These are phyloP conservation scores for Tillandsia fasciculata DNA, from an alignment of 176 grass and related monocot species.

Conservation along the genomic window DNA sequence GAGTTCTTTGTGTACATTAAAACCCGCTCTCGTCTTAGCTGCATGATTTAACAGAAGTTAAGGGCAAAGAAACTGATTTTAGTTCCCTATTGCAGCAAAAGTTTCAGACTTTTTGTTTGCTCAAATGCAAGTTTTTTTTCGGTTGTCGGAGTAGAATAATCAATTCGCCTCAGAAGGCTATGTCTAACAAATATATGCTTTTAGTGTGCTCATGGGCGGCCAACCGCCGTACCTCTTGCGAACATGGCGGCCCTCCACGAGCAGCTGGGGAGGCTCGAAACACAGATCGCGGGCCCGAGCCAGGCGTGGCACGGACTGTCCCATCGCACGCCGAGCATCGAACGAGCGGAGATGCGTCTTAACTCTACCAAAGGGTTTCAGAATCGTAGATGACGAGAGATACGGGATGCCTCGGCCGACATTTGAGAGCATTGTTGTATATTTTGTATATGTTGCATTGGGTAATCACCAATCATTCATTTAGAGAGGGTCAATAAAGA, in stretches of 20 bases:
- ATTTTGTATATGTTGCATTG: not conserved
- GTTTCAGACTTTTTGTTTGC: too few species aligned
- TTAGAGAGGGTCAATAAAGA: not conserved
- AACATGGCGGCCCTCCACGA: constrained; percentile 44
- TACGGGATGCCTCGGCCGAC: not conserved
- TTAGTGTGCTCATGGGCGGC: constrained; percentile 93
- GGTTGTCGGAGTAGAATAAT: not conserved
- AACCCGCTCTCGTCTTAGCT: too few species aligned
- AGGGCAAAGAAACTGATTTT: too few species aligned
- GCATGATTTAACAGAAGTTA: too few species aligned
- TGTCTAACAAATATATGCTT: constrained; percentile 1
- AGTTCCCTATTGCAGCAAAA: too few species aligned
- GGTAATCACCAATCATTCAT: not conserved
- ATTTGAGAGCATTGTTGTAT: not conserved
- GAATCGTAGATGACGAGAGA: constrained; percentile 1
- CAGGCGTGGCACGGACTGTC: constrained; percentile 57
- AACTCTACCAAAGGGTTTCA: constrained; percentile 36
- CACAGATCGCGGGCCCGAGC: constrained; percentile 16
- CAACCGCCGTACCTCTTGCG: constrained; percentile 68
- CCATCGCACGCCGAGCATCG: constrained; percentile 39
- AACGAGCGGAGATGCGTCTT: constrained; percentile 40
- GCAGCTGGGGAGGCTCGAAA: constrained; percentile 36
- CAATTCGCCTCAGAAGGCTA: not conserved
- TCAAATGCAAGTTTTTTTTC: not conserved
- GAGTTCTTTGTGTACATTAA: too few species aligned